Evolutionary conservation across 1,139 yeast species (phyloP).

Genomic region (Taphrina pruni): DNA sequence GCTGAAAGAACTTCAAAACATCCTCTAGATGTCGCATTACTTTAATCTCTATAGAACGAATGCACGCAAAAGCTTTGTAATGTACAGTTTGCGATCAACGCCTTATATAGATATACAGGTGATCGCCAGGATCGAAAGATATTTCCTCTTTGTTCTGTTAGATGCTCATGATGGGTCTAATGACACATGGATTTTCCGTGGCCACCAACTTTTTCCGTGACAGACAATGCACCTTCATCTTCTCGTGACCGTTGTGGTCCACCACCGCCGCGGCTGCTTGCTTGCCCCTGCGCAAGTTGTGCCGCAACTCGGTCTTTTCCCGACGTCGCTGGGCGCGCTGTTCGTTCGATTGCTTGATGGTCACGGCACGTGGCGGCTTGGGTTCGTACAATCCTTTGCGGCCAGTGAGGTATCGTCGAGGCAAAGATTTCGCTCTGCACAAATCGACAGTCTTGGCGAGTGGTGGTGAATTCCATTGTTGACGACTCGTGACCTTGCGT

Average conservation of each 20-base stretch:
- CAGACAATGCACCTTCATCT: slow-evolving; percentile 38
- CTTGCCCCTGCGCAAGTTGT: slow-evolving; percentile 28
- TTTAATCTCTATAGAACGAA: neutral
- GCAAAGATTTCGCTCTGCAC: slow-evolving; percentile 16
- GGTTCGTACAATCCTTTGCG: slow-evolving; percentile 30
- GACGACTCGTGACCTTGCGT: slow-evolving; percentile 2
- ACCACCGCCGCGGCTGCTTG: neutral
- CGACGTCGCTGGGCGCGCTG: slow-evolving; percentile 39
- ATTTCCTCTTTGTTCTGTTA: neutral
- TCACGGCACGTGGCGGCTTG: slow-evolving; percentile 38
- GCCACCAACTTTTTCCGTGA: slow-evolving; percentile 30
- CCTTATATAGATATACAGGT: neutral
- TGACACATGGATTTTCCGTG: slow-evolving; percentile 33
- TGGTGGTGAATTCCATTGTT: slow-evolving; percentile 17
- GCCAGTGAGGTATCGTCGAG: slow-evolving; percentile 20
- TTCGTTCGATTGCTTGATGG: slow-evolving; percentile 40
- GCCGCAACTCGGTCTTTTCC: slow-evolving; percentile 33
- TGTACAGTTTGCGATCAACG: neutral
- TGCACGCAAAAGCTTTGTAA: neutral
- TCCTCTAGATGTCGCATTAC: neutral
- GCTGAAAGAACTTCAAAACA: neutral
- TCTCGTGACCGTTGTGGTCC: slow-evolving; percentile 29
- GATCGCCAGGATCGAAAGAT: slow-evolving; percentile 5
- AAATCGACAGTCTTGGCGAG: slow-evolving; percentile 12
- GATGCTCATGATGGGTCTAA: slow-evolving; percentile 38